Percentiles rank a stretch among this genome's conserved stretches.
These are phyloP conservation scores for Sugiyamaella americana DNA, from an alignment of 805 yeast species.

Conservation along the genomic window DNA sequence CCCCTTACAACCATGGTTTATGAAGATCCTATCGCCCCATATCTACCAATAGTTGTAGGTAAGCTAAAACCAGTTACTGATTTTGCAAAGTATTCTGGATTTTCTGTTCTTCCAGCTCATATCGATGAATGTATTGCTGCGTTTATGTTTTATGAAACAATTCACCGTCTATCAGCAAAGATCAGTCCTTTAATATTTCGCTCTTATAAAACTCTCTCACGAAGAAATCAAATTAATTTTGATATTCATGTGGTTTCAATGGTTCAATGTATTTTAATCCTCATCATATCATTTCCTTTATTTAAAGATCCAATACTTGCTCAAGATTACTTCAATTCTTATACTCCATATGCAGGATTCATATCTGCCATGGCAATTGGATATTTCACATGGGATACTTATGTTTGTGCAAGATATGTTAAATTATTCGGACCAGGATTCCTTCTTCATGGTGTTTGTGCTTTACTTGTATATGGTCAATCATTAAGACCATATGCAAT, in stretches of 20 bases:
- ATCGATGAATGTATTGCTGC: conserved; percentile 64
- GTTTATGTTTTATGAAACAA: conserved; percentile 50
- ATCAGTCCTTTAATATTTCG: conserved; percentile 44
- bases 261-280: conserved; percentile 70
- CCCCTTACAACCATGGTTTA: too few species aligned
- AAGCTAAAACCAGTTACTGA: neutral
- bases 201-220: conserved; percentile 43
- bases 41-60: conserved; percentile 1
- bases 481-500: conserved; percentile 69
- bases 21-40: neutral
- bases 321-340: conserved; percentile 55
- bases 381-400: conserved; percentile 86
- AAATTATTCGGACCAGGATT: conserved; percentile 75
- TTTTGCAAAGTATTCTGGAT: conserved; percentile 19
- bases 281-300: conserved; percentile 56
- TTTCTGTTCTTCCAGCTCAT: conserved; percentile 30
- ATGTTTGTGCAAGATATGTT: conserved; percentile 58
- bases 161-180: conserved; percentile 49
- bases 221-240: conserved; percentile 58
- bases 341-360: conserved; percentile 69
- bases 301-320: conserved; percentile 48
- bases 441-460: conserved; percentile 75
- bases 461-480: conserved; percentile 63
- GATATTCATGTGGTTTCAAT: conserved; percentile 88
- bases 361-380: conserved; percentile 71